Base-by-base conservation (phyloP, 495 filamentous ascomycete genomes). In the Podospora pseudocomata region DNA sequence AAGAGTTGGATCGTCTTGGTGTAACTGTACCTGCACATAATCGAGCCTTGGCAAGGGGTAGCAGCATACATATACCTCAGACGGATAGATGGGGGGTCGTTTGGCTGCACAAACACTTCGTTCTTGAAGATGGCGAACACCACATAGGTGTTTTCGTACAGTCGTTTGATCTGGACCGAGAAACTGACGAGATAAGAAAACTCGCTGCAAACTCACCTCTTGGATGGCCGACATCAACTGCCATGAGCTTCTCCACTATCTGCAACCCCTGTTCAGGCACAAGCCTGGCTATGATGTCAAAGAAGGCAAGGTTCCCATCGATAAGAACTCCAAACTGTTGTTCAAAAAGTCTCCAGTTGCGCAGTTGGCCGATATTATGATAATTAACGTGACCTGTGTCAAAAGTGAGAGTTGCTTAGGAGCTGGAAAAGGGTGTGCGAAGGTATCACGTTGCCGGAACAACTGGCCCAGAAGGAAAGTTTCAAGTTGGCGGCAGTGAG, bases 241-340 rank as follows among this genome's bases (percentile, higher is more conserved):
- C 39, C 39, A 16, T 2, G 15, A 49, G 39, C 39, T 49, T 49
- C 39, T 49, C 39, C 39, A 49, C 39, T 49, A 49, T 2, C 5
- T 3, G 9, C 9, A 6, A 49, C 13, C 39, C 39, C 39, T 49
- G 39, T 49, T 49, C 15, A 49, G 39, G 15, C 39, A 49, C 39
- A 49, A 11, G 39, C 15, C 39, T 49, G 39, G 15, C 7, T 11
- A 49, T 49, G 39, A 49, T 49, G 39, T 49, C 39, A 49, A 13
- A 30, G 55, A 49, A 13, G 56, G 55, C 64, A 60, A 60, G 64
- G 64, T 59, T 66, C 64, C 64, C 64, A 16, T 60, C 64, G 30
- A 26, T 66, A 44, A 60, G 60, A 60, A 60, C 0, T 58, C 54
- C 58, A 60, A 26, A 30, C 30, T 55, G 55, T 34, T n/a, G 16